Percentiles rank a stretch among this genome's conserved stretches.
Evolutionary conservation across 352 stramenopile species (phyloP).

Genomic region (Globisporangium mamillatum): DNA sequence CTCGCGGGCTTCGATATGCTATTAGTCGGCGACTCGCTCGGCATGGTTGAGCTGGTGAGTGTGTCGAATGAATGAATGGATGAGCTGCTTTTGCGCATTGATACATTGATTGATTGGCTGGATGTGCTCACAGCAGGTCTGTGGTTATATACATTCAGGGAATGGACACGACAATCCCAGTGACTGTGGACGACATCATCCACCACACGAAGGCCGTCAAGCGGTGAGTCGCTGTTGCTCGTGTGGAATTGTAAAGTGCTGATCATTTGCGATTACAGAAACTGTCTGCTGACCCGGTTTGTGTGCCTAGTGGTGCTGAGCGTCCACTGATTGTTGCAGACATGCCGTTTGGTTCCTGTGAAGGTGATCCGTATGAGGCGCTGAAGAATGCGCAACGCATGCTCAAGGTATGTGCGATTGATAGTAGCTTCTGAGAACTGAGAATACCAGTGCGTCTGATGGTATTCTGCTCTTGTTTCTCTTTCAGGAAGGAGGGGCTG

Average conservation of each 20-base stretch:
- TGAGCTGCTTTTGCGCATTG: conserved; percentile 16
- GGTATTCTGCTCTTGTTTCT: background rate
- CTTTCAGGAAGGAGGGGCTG: conserved; percentile 92
- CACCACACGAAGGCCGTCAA: conserved; percentile 96
- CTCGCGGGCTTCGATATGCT: conserved; percentile 97
- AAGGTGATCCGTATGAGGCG: conserved; percentile 88
- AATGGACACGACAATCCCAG: conserved; percentile 88
- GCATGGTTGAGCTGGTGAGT: conserved; percentile 98
- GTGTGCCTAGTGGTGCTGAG: conserved; percentile 45
- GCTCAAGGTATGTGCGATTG: conserved; percentile 59
- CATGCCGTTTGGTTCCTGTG: conserved; percentile 98
- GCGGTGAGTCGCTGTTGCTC: conserved; percentile 44
- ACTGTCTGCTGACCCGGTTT: conserved; percentile 8
- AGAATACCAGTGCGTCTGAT: background rate
- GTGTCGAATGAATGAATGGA: conserved; percentile 2
- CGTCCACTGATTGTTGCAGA: conserved; percentile 95
- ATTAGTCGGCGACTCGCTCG: conserved; percentile 97
- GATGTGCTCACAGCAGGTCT: background rate
- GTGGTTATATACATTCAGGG: conserved; percentile 36
- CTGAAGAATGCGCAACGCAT: conserved; percentile 95
- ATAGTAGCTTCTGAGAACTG: background rate
- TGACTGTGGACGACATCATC: conserved; percentile 98
- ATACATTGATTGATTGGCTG: background rate
- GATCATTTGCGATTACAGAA: background rate
- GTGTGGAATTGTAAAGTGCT: background rate